A percentile compares a stretch with the other conserved stretches of the same genome.
Evolutionary conservation across 768 basidiomycete genomes (phyloP).

Genomic region (Russula vinacea): DNA sequence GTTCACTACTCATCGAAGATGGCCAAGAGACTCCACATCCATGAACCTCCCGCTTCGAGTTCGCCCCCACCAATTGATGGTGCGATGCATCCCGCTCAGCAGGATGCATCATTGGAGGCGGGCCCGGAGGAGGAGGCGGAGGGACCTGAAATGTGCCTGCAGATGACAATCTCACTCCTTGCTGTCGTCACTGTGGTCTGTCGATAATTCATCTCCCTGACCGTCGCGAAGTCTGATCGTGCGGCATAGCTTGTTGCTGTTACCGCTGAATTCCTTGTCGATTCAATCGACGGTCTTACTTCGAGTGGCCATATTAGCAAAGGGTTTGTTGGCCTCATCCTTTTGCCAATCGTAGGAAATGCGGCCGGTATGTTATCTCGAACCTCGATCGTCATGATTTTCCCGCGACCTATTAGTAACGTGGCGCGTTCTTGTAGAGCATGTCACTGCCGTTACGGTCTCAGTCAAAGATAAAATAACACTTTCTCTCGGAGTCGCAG

Average conservation of each 20-base stretch:
- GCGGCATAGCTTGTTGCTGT: constrained; percentile 44
- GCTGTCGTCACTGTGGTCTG: constrained; percentile 42
- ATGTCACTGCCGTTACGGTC: constrained; percentile 87
- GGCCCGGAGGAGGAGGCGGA: constrained; percentile 32
- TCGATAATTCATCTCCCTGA: constrained; percentile 2
- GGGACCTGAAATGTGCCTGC: constrained; percentile 38
- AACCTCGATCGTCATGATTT: not conserved
- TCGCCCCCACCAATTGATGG: constrained; percentile 1
- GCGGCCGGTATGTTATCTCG: constrained; percentile 56
- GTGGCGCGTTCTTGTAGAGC: constrained; percentile 47
- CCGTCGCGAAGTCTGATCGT: not conserved
- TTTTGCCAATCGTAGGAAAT: constrained; percentile 91
- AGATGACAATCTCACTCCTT: constrained; percentile 39
- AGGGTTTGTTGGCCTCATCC: constrained; percentile 83
- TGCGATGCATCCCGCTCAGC: not conserved
- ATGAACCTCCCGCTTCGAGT: constrained; percentile 3
- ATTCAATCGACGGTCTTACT: constrained; percentile 76
- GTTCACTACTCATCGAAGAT: not conserved
- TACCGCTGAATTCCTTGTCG: constrained; percentile 66
- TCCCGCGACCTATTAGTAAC: constrained; percentile 16
- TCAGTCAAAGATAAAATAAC: constrained; percentile 88
- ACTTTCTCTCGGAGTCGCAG: constrained; percentile 84
- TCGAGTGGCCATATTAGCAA: constrained; percentile 52
- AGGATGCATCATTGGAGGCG: constrained; percentile 11
- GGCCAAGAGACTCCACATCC: constrained; percentile 5